Percentiles rank a stretch among this genome's conserved stretches.
These are phyloP conservation scores for Aureobasidium sp. DNA, from an alignment of 2,329 filamentous ascomycete genomes.

Conservation along the genomic window DNA sequence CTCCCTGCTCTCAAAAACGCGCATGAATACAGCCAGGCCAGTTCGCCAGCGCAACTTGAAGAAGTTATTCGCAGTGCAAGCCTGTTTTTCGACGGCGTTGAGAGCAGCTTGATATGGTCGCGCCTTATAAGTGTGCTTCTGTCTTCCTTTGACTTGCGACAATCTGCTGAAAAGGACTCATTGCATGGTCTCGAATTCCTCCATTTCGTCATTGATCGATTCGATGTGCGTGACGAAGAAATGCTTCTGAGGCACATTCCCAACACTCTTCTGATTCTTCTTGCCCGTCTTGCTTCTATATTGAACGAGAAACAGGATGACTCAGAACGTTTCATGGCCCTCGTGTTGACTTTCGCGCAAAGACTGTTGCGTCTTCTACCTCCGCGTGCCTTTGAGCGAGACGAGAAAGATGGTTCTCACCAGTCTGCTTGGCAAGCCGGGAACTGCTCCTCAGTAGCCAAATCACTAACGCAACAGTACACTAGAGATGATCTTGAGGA, in stretches of 20 bases:
- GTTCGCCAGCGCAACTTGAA: constrained; percentile 62
- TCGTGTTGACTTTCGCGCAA: constrained; percentile 13
- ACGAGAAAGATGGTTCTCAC: not conserved
- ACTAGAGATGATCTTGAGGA: not conserved
- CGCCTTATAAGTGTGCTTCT: constrained; percentile 19
- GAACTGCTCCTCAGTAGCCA: not conserved
- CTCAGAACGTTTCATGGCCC: constrained; percentile 15
- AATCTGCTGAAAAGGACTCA: constrained; percentile 51
- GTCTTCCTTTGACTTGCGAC: constrained; percentile 26
- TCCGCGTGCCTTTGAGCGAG: constrained; percentile 12
- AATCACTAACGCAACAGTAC: constrained; percentile 7
- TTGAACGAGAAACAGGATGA: not conserved
- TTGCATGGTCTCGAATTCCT: constrained; percentile 60
- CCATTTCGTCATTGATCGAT: constrained; percentile 74
- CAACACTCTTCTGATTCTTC: constrained; percentile 53
- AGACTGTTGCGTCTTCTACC: constrained; percentile 20
- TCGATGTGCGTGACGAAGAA: constrained; percentile 93
- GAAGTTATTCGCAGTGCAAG: constrained; percentile 90
- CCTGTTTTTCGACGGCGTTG: constrained; percentile 94
- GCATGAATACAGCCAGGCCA: constrained; percentile 59
- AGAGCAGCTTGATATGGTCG: constrained; percentile 80
- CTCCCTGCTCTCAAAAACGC: constrained; percentile 77
- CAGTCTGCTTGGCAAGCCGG: not conserved
- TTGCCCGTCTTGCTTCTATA: constrained; percentile 32
- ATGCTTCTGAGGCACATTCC: constrained; percentile 86